Evolutionary conservation across 306 rosid species (phyloP), one percentile per base, ranked within the genome.

Genomic region (Bauhinia variegata): DNA sequence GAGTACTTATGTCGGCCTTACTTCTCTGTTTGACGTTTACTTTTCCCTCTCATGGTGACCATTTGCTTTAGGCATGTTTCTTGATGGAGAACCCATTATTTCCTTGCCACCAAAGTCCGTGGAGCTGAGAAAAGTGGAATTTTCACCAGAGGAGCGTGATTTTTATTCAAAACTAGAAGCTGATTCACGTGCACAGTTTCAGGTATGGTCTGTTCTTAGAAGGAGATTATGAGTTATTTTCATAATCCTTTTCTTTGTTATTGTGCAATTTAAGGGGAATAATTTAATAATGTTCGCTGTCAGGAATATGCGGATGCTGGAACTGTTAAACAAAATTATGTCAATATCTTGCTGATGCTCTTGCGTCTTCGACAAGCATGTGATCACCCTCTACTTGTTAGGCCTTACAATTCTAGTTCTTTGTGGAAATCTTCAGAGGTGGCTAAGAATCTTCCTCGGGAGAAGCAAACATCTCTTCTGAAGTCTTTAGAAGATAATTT

Each of bases 361-460:
- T 73, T 95, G 91, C 96, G 99, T 57, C 99, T 95, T 83, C 89
- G 99, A 74, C 99, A 95, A 88, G 99, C 99, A 56, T 95, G 99
- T 53, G 99, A 95, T 68, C 99, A 95, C 70, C 99, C 97, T 68
- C 82, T 83, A 28, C 96, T 95, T 71, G 99, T 95, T 28, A 88
- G 84, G 82, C 85, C 79, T 46, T 83, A 85, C 63, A 73, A 85
- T 73, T 88, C 97, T 59, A 76, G 80, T 47, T 75, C 99, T 51
- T 70, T 78, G 4, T 88, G 93, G 99, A 85, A 71, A 78, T 84
- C 96, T 57, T 85, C 99, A 6, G 99, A 90, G 73, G 74, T 61
- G 72, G 92, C 92, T 23, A 88, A 85, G 79, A 95, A 85, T 69
- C 95, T 95, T 83, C 79, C 97, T 44, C 84, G 57, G 59, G 97